Conservation (phyloP, 352 stramenopile species). For the Saprolegnia parasitica region DNA sequence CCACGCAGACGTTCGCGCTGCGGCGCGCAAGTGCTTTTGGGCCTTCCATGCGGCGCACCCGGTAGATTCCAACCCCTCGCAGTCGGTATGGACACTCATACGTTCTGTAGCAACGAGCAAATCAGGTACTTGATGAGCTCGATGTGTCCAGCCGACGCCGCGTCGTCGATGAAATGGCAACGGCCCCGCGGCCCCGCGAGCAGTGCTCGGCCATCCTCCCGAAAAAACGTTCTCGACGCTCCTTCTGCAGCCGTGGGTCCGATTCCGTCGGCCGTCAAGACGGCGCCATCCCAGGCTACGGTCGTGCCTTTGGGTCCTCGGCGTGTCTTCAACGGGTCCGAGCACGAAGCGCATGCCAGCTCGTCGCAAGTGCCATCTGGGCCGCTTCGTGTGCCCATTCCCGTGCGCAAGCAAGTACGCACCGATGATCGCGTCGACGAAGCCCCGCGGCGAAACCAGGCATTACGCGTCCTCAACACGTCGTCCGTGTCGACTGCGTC, state of each 20-base stretch:
- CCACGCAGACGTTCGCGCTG: conserved; percentile 61
- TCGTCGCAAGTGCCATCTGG: background rate
- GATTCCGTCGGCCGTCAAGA: background rate
- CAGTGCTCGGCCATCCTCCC: background rate
- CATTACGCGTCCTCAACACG: background rate
- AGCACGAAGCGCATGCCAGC: background rate
- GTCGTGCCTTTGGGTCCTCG: background rate
- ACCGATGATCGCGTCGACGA: background rate
- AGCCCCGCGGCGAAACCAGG: background rate
- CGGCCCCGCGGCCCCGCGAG: background rate
- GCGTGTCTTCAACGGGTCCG: background rate
- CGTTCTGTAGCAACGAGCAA: conserved; percentile 41
- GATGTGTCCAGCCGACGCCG: conserved; percentile 58
- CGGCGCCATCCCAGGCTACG: too few species aligned
- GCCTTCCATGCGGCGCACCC: conserved; percentile 39
- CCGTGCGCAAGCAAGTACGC: background rate
- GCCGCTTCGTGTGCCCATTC: background rate
- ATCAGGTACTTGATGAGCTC: conserved; percentile 48
- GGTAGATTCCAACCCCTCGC: background rate
- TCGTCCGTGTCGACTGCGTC: background rate
- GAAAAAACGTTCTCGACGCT: background rate
- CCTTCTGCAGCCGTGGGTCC: background rate
- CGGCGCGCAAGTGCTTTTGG: conserved; percentile 78
- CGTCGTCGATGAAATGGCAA: conserved; percentile 17
- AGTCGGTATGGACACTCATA: background rate